Base-by-base conservation (phyloP, 73 alveolate species). In the Halteria grandinella region DNA sequence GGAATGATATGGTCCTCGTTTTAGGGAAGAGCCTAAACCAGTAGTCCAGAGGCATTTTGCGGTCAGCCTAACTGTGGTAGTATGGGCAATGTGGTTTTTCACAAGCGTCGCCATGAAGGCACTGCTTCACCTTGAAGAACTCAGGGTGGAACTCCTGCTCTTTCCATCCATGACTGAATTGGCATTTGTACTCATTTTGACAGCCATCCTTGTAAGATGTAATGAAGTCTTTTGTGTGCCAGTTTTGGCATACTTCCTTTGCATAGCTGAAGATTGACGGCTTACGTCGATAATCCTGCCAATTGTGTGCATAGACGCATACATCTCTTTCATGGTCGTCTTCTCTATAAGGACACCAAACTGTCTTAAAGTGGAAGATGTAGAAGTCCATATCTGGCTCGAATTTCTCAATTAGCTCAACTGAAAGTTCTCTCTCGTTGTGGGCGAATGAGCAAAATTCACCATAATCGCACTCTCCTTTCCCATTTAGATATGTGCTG, bases 231-330 rank as follows among this genome's bases (percentile, higher is more conserved):
- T 77, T 57, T 17, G 92, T 63, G 31, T 55, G 59, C 92, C 94
- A 86, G 47, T 69, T 55, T 29, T 74, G 55, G 75, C 92, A 83
- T 52, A 91, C 59, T 21, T 49, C 73, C 5, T 81, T 63, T 23
- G 71, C 33, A 51, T 83, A 87, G 34, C 53, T 28, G 70, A 75
- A 84, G 31, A 84, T 78, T 31, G 82, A 63, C 4, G 98, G 98
- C 70, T 89, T 87, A 34, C 98, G 83, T 66, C 98, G 81, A 71
- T 79, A 92, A 37, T 82, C 98, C 75, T 92, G 71, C 94, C 95
- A 92, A 64, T 90, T 92, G 75, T 92, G 98, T 60, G 99, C 99
- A 62, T 92, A 95, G 55, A 93, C 98, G 83, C 99, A 95, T 29
- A 77, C 87, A 33, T 92, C 97, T 79, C 91, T 93, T 51, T 93